Evolutionary conservation across 139 green algal genomes (phyloP).

Genomic region (Monoraphidium neglectum): DNA sequence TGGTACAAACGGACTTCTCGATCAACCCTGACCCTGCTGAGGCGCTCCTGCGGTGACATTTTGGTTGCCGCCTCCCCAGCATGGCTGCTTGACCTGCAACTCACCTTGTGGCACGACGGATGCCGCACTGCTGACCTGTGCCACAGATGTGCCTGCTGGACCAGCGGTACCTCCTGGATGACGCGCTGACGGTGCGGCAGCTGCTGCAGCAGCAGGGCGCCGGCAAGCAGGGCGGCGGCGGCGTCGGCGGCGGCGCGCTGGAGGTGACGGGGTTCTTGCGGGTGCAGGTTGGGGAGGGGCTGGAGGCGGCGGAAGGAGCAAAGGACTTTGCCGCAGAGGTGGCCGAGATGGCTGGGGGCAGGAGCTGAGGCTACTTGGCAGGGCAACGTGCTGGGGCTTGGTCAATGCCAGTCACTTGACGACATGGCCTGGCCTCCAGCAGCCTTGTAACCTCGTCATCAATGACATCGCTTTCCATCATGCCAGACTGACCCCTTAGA

Average conservation of each 20-base stretch:
- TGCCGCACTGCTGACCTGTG: conserved; percentile 35
- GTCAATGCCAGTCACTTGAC: too few relatives aligned
- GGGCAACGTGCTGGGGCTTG: too few relatives aligned
- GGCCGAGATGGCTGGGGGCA: conserved; percentile 40
- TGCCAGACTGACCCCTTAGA: too few relatives aligned
- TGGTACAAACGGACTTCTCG: neutral
- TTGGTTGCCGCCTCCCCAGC: neutral
- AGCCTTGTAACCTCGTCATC: too few relatives aligned
- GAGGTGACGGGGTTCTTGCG: conserved; percentile 35
- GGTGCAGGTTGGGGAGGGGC: conserved; percentile 67
- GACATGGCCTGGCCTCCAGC: too few relatives aligned
- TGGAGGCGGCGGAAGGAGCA: conserved; percentile 35
- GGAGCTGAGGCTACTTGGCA: neutral
- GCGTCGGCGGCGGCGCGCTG: neutral
- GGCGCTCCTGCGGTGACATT: neutral
- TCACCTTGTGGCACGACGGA: neutral
- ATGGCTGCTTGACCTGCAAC: neutral
- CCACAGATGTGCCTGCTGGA: conserved; percentile 74
- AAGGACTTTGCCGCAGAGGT: conserved; percentile 75
- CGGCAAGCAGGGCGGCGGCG: neutral
- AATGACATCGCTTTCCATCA: too few relatives aligned
- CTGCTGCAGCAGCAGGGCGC: conserved; percentile 32
- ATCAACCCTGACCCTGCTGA: neutral
- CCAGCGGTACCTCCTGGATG: conserved; percentile 84
- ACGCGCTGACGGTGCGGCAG: conserved; percentile 46